Conservation (phyloP, 306 rosid species). For the Dryas octopetala region DNA sequence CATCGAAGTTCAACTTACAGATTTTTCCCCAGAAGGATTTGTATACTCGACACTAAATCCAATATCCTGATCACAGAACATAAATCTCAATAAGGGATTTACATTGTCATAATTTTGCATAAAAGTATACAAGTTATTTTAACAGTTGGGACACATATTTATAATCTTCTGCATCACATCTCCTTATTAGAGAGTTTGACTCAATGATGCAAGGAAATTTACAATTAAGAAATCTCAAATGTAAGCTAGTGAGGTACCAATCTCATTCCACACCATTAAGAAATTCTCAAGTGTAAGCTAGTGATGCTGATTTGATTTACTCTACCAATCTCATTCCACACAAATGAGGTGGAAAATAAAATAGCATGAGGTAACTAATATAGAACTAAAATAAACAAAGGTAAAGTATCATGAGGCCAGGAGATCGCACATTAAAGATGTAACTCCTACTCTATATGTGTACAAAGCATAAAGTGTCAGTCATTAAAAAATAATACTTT, state of each 20-base stretch:
- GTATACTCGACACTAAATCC: slow-evolving; percentile 85
- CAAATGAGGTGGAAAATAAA: neutral
- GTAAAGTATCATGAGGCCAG: neutral
- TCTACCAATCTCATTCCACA: neutral
- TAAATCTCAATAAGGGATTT: slow-evolving; percentile 12
- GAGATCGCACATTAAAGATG: neutral
- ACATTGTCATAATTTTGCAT: slow-evolving; percentile 1
- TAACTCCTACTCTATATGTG: neutral
- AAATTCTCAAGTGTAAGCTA: too few relatives aligned
- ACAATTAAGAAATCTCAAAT: neutral
- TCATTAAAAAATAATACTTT: neutral
- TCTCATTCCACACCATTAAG: too few relatives aligned
- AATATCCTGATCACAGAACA: slow-evolving; percentile 64
- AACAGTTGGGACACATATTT: neutral
- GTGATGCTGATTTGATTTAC: too few relatives aligned
- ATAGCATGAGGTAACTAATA: neutral
- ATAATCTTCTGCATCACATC: neutral
- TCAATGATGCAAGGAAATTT: neutral
- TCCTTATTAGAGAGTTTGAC: neutral
- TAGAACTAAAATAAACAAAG: neutral
- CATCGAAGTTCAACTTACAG: slow-evolving; percentile 50
- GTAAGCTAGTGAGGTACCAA: too few relatives aligned
- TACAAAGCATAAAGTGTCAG: neutral
- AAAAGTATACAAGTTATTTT: neutral
- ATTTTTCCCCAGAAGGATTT: slow-evolving; percentile 71